Conservation (phyloP, 768 basidiomycete genomes). For the Boletus eberwhitei region DNA sequence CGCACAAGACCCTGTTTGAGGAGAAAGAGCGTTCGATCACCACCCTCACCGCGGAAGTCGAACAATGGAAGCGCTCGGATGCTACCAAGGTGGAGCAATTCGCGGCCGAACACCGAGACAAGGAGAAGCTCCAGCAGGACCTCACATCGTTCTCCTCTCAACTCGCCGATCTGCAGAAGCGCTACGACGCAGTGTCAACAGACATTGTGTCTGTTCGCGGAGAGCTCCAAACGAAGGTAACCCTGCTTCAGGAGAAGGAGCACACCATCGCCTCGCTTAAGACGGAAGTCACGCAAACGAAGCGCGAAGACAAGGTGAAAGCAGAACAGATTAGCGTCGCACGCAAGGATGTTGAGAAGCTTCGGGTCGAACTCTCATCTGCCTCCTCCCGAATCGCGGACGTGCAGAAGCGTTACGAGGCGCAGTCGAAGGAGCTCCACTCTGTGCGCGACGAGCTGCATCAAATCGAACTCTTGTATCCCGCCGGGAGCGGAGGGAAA, state of each 20-base stretch:
- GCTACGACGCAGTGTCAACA: neutral
- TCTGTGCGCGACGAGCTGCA: neutral
- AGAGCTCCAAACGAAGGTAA: neutral
- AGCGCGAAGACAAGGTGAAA: neutral
- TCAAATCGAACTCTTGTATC: neutral
- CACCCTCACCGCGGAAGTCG: neutral
- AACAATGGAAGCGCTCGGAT: neutral
- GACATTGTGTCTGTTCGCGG: neutral
- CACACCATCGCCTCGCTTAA: neutral
- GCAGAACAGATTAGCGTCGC: neutral
- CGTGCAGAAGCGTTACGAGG: neutral
- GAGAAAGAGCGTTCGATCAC: neutral
- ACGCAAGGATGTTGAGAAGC: neutral
- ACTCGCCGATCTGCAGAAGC: neutral
- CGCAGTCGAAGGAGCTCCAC: neutral
- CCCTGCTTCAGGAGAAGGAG: neutral
- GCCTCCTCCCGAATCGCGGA: neutral
- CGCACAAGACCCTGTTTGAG: neutral
- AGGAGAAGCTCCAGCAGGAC: neutral
- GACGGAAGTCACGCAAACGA: neutral
- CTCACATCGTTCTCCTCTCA: neutral
- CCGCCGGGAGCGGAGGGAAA: neutral
- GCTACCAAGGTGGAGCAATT: neutral
- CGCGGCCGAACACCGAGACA: neutral
- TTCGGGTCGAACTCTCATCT: neutral